Conservation (phyloP, 2,329 filamentous ascomycete species). For the Diaporthe longicolla region DNA sequence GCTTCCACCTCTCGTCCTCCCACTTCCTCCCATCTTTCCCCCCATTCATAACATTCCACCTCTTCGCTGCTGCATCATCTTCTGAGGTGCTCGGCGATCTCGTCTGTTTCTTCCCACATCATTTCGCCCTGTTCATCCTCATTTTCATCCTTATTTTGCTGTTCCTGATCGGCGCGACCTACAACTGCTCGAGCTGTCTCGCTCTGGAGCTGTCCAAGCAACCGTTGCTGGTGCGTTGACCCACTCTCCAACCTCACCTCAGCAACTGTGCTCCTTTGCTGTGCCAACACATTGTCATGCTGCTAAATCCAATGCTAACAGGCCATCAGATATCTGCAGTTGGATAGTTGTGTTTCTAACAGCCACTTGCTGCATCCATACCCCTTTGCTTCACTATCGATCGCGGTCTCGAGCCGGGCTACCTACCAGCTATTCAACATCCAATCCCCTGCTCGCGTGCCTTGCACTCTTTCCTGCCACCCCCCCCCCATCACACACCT, state of each 20-base stretch:
- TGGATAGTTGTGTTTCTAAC: not conserved
- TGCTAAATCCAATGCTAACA: not conserved
- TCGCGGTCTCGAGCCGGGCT: not conserved
- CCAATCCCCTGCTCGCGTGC: not conserved
- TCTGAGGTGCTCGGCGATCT: not conserved
- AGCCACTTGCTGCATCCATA: not conserved
- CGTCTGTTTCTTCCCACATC: not conserved
- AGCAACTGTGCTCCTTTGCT: not conserved
- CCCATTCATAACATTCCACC: not conserved
- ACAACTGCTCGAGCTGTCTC: not conserved
- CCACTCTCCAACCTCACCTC: conserved; percentile 4
- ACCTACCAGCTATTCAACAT: not conserved
- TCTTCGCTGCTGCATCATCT: not conserved
- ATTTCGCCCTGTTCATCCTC: not conserved
- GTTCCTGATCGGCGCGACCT: not conserved
- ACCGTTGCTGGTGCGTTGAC: not conserved
- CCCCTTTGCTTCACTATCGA: not conserved
- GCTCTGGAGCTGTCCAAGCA: conserved; percentile 8
- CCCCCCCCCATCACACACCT: too few relatives aligned
- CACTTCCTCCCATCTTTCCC: not conserved
- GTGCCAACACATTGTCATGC: not conserved
- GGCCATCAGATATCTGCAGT: not conserved
- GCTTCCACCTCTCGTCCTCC: not conserved
- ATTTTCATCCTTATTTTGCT: not conserved
- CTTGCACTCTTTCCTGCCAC: not conserved